Percentiles rank a stretch among this genome's conserved stretches.
Evolutionary conservation across 352 stramenopile genomes (phyloP).

Genomic region (Pelagophyceae sp.): DNA sequence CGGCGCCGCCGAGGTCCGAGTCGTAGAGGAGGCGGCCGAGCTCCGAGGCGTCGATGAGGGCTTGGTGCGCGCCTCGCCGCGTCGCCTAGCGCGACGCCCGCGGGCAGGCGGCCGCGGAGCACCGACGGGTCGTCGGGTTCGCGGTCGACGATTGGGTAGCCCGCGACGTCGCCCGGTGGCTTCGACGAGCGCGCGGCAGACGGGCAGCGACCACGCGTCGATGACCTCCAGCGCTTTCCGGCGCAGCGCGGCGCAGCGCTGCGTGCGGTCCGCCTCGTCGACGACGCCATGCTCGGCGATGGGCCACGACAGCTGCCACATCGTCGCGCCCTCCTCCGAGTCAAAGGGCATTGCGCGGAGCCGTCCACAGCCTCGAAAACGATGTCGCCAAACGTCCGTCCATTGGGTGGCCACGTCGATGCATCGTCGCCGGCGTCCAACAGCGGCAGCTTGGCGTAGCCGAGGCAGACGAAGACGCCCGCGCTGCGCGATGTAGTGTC

Average conservation of each 20-base stretch:
- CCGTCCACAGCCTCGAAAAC: constrained; percentile 53
- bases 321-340: constrained; percentile 34
- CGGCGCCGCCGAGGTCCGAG: not conserved
- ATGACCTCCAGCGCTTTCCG: not conserved
- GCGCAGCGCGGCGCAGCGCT: not conserved
- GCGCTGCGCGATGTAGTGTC: not conserved
- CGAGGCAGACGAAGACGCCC: not conserved
- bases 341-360: constrained; percentile 59
- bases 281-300: not conserved
- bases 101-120: not conserved
- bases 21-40: constrained; percentile 35
- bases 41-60: constrained; percentile 54
- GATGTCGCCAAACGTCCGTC: not conserved
- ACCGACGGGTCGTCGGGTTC: constrained; percentile 19
- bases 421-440: no score
- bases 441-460: not conserved
- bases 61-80: constrained; percentile 60
- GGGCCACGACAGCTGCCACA: constrained; percentile 69
- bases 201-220: no score
- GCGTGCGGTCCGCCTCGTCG: no score
- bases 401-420: no score
- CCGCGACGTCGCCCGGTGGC: not conserved
- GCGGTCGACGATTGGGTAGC: constrained; percentile 17
- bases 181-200: no score
- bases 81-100: constrained; percentile 50